Conservation (phyloP, 2,329 filamentous ascomycete genomes). For the Alternaria sp. region DNA sequence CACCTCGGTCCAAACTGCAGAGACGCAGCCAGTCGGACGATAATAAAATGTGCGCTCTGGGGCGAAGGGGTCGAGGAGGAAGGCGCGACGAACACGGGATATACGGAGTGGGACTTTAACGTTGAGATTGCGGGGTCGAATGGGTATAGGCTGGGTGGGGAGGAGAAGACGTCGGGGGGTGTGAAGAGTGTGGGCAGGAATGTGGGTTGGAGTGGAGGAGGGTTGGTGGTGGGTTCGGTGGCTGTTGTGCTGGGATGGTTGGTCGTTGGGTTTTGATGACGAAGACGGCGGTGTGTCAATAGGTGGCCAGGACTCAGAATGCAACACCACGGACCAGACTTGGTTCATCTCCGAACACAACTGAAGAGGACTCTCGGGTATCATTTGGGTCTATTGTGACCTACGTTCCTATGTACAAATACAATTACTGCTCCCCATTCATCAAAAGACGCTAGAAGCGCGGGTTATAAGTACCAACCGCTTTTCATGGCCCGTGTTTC, state of each 20-base stretch:
- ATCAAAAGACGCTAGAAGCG: slow-evolving; percentile 1
- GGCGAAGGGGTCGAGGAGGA: not conserved
- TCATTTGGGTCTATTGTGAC: slow-evolving; percentile 14
- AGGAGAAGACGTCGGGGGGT: no score
- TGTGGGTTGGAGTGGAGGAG: not conserved
- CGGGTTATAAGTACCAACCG: not conserved
- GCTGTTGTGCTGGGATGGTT: not conserved
- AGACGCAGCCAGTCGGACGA: not conserved
- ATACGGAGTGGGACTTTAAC: slow-evolving; percentile 6
- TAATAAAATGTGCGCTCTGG: slow-evolving; percentile 13
- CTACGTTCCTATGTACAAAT: slow-evolving; percentile 13
- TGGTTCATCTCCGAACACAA: no score
- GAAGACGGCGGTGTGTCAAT: not conserved
- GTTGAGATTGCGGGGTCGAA: slow-evolving; percentile 7
- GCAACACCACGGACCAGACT: no score
- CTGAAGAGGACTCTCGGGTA: slow-evolving; percentile 5
- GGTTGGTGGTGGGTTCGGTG: not conserved
- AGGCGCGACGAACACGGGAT: not conserved
- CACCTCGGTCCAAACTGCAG: not conserved
- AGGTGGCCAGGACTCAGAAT: not conserved
- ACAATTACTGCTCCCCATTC: slow-evolving; percentile 3
- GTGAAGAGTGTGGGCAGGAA: no score
- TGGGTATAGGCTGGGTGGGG: not conserved
- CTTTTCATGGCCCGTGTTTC: slow-evolving; percentile 1
- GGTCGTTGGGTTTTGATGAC: not conserved